Base-by-base conservation (phyloP, 805 yeast genomes). In the Candida quercuum region DNA sequence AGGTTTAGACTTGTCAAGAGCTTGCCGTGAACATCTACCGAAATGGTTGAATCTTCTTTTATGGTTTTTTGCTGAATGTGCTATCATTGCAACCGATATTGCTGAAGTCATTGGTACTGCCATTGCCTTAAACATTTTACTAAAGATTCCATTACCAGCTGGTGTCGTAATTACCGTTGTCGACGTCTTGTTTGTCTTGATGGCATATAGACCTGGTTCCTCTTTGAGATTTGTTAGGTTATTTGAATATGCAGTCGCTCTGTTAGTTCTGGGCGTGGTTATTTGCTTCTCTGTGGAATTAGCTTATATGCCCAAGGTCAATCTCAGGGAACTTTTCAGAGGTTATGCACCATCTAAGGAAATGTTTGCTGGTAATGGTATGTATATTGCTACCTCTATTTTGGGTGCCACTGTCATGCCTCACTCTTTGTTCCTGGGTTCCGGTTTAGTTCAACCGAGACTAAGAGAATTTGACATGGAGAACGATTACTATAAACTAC, bases 41-140 rank as follows among this genome's bases (percentile, higher is more conserved):
- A 59, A 59, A 19, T 76, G 82, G 76, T 57, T 84, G 50, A 85
- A 86, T 51, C 46, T 75, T 28, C 45, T 70, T 3, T 57, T 87
- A 5, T 88, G 88, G 60, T 57, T 79, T n/a, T 72, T 85, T 53
- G 91, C 95, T 0, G 96, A 88, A 52, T 61, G 84, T 40, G 95
- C 96, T 7, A 88, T 88, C 41, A 80, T 88, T 29, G 91, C 95
- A 13, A 89, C 97, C 0, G 96, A 88, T 62, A 70, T 88, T 46
- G 96, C 96, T 1, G 97, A 89, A 58, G 96, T 88, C 7, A 86
- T 89, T 19, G 97, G 96, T 33, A 83, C 95, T 5, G 96, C 96
- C 8, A 85, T 88, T 42, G 79, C 96, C 0, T 64, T 89, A 31
- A 81, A 86, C 51, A 84, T 88, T 40, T 59, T 88, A 32, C 72